Evolutionary conservation across 495 filamentous ascomycete genomes (phyloP).

Genomic region (Aspergillus saccharolyticus): DNA sequence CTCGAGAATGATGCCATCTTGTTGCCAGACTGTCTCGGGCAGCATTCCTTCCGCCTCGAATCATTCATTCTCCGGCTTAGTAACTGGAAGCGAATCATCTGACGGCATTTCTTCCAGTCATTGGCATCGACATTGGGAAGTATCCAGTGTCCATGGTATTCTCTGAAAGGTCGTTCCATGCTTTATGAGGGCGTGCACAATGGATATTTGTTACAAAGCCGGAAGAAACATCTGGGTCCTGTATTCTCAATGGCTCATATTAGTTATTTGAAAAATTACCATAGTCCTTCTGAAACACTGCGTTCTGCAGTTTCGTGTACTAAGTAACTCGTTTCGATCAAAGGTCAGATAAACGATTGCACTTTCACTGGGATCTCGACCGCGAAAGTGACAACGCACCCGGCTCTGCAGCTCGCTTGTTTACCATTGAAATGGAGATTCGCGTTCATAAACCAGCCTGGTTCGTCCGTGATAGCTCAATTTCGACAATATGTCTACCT

Average conservation of each 20-base stretch:
- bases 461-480: not conserved
- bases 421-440: not conserved
- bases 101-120: not conserved
- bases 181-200: not conserved
- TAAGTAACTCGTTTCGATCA: not conserved
- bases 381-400: not conserved
- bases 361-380: not conserved
- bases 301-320: not conserved
- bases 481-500: not conserved
- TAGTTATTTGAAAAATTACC: not conserved
- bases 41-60: not conserved
- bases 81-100: not conserved
- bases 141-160: not conserved
- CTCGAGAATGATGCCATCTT: not conserved
- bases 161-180: not conserved
- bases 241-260: not conserved
- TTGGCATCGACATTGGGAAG: not conserved
- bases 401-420: not conserved
- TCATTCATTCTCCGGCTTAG: not conserved
- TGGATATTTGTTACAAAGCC: not conserved
- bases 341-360: not conserved
- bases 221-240: not conserved
- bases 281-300: not conserved
- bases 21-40: not conserved
- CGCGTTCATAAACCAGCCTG: not conserved